Evolutionary conservation across 768 basidiomycete species (phyloP), one percentile per base, ranked within the genome.

Genomic region (Amanita muscaria): DNA sequence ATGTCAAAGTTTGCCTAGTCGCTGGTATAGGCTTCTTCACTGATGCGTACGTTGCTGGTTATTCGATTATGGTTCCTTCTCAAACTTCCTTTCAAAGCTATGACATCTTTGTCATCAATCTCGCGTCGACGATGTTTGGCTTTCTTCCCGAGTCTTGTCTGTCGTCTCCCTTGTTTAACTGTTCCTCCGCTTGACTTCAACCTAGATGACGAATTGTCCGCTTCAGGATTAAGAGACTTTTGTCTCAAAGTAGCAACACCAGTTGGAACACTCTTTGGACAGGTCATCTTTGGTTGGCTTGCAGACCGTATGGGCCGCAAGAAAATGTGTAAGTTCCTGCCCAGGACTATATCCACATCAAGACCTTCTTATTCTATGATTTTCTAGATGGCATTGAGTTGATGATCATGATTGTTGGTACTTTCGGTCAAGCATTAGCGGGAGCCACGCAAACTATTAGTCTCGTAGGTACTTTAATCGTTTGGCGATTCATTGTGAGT

Each of bases 1-100:
- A 92, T 55, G 79, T 82, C 46, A 90, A 88, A 61, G 73, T 81
- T 49, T 78, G 76, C 53, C 51, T 77, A 45, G 75, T 76, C 31
- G 67, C 87, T 2, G 88, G 90, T 53, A 83, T 83, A 7, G 90
- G 90, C 22, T 92, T 93, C 73, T 93, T 91, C 70, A 90, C 90
- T 37, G 89, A 88, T 65, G 79, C 82, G 76, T 80, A 52, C 53
- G 74, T 62, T 18, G 18, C 9, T 24, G 5, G 14, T 15, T 14
- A 1, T 27, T 24, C 1, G n/a, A 59, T 19, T n/a, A n/a, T n/a
- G n/a, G n/a, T n/a, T n/a, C n/a, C 12, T 27, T 38, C 29, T 36
- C 12, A 16, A 30, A 36, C 30, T 46, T 38, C 27, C 42, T 3
- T 42, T 24, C 7, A 10, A 43, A 77, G 77, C 48, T 88, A 88